These are phyloP conservation scores for Hypomyces rosellus DNA, from an alignment of 2,329 filamentous ascomycete species.

Conservation along the genomic window DNA sequence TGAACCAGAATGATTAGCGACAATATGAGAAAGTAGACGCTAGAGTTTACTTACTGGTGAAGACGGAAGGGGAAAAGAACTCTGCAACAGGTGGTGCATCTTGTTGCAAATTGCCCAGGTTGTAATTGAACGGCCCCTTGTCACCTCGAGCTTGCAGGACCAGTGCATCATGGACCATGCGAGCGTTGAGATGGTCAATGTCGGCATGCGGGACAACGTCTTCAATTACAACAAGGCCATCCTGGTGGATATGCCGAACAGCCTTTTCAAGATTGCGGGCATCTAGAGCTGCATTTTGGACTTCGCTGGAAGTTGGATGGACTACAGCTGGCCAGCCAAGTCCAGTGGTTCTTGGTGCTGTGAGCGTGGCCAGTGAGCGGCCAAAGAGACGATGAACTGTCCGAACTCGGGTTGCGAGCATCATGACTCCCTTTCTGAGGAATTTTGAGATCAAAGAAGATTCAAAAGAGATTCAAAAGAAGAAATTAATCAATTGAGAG, in stretches of 20 bases:
- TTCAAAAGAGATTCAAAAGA: not conserved
- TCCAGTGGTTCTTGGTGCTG: not conserved
- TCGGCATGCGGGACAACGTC: conserved; percentile 43
- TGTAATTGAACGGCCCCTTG: conserved; percentile 56
- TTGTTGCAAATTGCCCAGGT: conserved; percentile 56
- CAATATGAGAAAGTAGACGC: not conserved
- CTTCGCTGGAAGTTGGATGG: conserved; percentile 35
- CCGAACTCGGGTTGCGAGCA: conserved; percentile 6
- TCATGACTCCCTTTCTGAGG: not conserved
- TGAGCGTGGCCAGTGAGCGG: conserved; percentile 2
- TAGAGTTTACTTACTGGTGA: conserved; percentile 40
- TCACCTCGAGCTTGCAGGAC: conserved; percentile 44
- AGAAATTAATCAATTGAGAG: not conserved
- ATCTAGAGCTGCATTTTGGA: conserved; percentile 31
- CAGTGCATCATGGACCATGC: conserved; percentile 54
- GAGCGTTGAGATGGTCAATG: conserved; percentile 50
- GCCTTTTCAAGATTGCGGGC: conserved; percentile 50
- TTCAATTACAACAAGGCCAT: conserved; percentile 52
- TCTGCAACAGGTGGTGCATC: conserved; percentile 47
- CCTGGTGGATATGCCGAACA: conserved; percentile 42
- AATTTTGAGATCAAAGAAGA: not conserved
- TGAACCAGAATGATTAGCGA: too few relatives aligned
- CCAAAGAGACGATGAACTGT: conserved; percentile 3
- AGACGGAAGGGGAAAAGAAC: conserved; percentile 44
- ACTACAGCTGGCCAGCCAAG: conserved; percentile 17